These are phyloP conservation scores for Arthrocladium fulminans DNA, from an alignment of 2,329 filamentous ascomycete genomes.

Conservation along the genomic window DNA sequence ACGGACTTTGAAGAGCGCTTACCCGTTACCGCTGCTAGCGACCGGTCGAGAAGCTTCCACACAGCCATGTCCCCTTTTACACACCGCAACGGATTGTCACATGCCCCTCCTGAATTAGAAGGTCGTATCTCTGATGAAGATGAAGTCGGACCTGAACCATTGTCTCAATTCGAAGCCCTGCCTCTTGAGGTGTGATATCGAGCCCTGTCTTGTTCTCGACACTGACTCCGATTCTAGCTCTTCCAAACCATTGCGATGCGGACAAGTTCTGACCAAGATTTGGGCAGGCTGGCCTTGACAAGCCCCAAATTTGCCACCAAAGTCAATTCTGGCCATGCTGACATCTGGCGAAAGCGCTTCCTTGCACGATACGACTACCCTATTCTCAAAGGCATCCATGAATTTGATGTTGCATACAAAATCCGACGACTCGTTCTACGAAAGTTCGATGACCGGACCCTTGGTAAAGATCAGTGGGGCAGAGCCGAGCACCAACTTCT, in stretches of 20 bases:
- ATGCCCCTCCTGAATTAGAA: neutral
- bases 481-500: conserved; percentile 26
- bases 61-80: neutral
- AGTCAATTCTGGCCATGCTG: conserved; percentile 25
- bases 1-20: too few species aligned
- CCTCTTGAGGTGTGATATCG: conserved; percentile 14
- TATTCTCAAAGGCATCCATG: conserved; percentile 14
- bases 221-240: conserved; percentile 10
- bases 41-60: neutral
- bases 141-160: neutral
- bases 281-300: conserved; percentile 25
- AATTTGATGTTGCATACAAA: conserved; percentile 30
- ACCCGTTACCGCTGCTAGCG: too few species aligned
- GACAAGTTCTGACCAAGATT: conserved; percentile 25
- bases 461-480: conserved; percentile 22
- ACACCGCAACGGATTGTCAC: neutral
- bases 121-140: neutral
- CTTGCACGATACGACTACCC: conserved; percentile 28
- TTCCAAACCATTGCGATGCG: conserved; percentile 15
- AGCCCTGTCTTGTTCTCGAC: neutral
- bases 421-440: conserved; percentile 29
- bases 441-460: conserved; percentile 22
- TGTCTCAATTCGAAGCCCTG: conserved; percentile 3
- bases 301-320: conserved; percentile 23
- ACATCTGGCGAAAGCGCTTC: conserved; percentile 30